phyloP scores from a whole-genome alignment of 1,139 yeast genomes.

The Candida tunisiensis region DNA sequence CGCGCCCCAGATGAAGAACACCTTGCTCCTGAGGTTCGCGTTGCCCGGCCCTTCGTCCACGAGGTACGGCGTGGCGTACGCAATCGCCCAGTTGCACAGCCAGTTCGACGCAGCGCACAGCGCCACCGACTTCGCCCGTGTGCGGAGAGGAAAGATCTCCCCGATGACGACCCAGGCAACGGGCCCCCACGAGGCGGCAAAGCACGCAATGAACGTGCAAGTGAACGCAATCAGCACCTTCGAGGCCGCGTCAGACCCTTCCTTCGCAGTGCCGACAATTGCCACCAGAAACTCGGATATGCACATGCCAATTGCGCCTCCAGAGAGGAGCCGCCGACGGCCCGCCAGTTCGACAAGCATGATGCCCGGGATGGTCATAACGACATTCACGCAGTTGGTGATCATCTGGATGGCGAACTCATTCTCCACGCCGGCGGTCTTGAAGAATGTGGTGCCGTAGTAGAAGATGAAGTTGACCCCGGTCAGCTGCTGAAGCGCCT shows the following conservation, averaged over 20 bases:
- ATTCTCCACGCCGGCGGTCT: conserved; percentile 29
- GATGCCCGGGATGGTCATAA: conserved; percentile 42
- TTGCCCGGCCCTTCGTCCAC: conserved; percentile 45
- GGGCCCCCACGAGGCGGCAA: conserved; percentile 75
- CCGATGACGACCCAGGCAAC: conserved; percentile 63
- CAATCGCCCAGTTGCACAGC: conserved; percentile 61
- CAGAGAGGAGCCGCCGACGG: conserved; percentile 32
- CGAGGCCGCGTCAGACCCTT: conserved; percentile 1
- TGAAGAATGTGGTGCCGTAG: conserved; percentile 48
- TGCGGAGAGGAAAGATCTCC: conserved; percentile 54
- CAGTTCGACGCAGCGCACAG: conserved; percentile 65
- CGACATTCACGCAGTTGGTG: conserved; percentile 46
- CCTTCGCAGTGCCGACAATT: conserved; percentile 31
- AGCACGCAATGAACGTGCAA: conserved; percentile 57
- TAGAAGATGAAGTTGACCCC: conserved; percentile 53
- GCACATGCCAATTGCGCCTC: conserved; percentile 43
- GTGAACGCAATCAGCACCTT: conserved; percentile 47
- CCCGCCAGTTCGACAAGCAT: conserved; percentile 32
- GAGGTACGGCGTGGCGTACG: conserved; percentile 55
- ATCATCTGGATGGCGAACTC: conserved; percentile 29
- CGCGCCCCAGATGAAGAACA: conserved; percentile 61
- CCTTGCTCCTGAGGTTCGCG: conserved; percentile 46
- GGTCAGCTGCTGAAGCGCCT: conserved; percentile 49
- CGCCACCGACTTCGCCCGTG: conserved; percentile 63
- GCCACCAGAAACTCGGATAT: conserved; percentile 45